These are phyloP conservation scores for Leishmania major DNA, from an alignment of 208 protist species.

Conservation along the genomic window DNA sequence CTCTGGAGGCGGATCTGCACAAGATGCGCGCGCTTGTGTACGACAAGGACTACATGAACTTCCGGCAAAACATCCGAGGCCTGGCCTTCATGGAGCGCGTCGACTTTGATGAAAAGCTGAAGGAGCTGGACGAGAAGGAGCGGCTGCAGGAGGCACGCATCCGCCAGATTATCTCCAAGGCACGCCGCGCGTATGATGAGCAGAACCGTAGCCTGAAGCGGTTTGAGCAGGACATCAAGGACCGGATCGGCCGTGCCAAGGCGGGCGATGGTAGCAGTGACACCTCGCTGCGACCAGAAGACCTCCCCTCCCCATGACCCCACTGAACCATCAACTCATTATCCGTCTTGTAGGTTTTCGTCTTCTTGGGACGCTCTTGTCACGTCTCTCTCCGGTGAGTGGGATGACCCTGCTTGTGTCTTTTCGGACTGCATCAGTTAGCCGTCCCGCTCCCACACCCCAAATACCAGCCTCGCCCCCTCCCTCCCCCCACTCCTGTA, in stretches of 20 bases:
- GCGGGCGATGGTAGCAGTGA: conserved; percentile 5
- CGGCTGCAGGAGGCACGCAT: conserved; percentile 50
- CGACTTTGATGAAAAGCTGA: conserved; percentile 66
- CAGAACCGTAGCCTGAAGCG: conserved; percentile 54
- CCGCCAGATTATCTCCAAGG: conserved; percentile 51
- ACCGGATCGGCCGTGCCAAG: conserved; percentile 20
- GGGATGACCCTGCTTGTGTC: background rate
- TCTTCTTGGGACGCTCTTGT: background rate
- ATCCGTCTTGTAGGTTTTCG: background rate
- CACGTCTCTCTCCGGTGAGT: background rate
- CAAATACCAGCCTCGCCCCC: background rate
- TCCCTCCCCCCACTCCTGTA: background rate
- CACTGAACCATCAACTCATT: background rate
- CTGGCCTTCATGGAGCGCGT: conserved; percentile 50
- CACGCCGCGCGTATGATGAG: conserved; percentile 50
- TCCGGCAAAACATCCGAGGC: conserved; percentile 62
- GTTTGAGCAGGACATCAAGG: conserved; percentile 46
- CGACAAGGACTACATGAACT: conserved; percentile 75
- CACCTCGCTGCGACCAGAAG: conserved; percentile 12
- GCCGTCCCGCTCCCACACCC: background rate
- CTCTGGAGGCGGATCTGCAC: conserved; percentile 55
- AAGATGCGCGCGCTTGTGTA: conserved; percentile 64
- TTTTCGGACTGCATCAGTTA: background rate
- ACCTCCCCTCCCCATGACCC: background rate
- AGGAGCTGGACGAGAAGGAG: conserved; percentile 68